A percentile compares a stretch with the other conserved stretches of the same genome.
Conservation (phyloP, 257 asterid species). For the Nicotiana knightiana region DNA sequence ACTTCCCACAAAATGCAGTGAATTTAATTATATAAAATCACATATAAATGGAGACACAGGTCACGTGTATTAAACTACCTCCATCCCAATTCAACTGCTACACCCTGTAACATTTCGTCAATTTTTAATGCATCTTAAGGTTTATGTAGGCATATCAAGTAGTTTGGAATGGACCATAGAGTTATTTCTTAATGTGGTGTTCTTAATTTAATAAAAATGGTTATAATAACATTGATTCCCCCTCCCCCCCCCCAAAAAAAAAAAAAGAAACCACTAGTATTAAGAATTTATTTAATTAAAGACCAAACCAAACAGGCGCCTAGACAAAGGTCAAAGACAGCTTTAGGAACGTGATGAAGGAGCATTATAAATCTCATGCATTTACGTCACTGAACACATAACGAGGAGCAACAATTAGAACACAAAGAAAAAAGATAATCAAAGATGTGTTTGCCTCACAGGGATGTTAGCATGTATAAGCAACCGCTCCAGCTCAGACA, state of each 20-base stretch:
- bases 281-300: background rate
- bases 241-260: too few relatives aligned
- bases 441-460: conserved; percentile 45
- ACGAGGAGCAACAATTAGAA: background rate
- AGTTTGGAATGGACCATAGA: too few relatives aligned
- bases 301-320: background rate
- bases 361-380: background rate
- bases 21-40: background rate
- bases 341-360: background rate
- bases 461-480: conserved; percentile 71
- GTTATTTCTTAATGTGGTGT: too few relatives aligned
- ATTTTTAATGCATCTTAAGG: too few relatives aligned
- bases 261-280: too few relatives aligned
- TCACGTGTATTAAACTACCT: background rate
- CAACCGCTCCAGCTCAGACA: conserved; percentile 61
- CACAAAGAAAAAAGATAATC: background rate
- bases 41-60: background rate
- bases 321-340: background rate
- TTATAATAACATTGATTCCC: background rate
- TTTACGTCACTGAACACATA: background rate
- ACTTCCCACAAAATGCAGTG: background rate
- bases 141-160: too few relatives aligned
- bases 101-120: too few relatives aligned
- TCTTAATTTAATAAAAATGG: too few relatives aligned
- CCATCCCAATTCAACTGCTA: too few relatives aligned